phyloP scores from a whole-genome alignment of 176 grass and related monocot species.

The Paspalum notatum region DNA sequence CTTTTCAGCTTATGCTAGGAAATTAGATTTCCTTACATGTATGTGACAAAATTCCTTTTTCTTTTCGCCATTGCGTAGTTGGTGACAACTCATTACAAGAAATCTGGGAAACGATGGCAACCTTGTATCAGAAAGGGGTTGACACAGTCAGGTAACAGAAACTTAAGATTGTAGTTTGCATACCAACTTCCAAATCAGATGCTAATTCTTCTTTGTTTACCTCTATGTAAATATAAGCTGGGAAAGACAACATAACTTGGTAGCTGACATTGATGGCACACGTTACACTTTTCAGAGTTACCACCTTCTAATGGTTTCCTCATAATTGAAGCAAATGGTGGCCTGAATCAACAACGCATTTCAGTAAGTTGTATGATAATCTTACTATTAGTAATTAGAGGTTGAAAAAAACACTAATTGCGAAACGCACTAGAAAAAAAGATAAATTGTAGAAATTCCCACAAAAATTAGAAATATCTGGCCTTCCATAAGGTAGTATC shows the following conservation, averaged over 20 bases:
- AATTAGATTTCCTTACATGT: background rate
- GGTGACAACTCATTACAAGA: conserved; percentile 55
- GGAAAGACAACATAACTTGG: conserved; percentile 3
- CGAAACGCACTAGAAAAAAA: too few relatives aligned
- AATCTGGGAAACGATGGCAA: conserved; percentile 60
- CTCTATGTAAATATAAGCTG: conserved; percentile 10
- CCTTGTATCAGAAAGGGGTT: conserved; percentile 61
- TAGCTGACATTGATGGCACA: conserved; percentile 28
- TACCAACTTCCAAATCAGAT: background rate
- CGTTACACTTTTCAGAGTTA: conserved; percentile 59
- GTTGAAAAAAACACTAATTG: too few relatives aligned
- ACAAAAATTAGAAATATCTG: too few relatives aligned
- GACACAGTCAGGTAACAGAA: conserved; percentile 60
- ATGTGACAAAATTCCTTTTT: conserved; percentile 5
- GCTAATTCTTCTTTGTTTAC: conserved; percentile 10
- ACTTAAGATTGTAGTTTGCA: conserved; percentile 30
- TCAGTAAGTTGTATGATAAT: conserved; percentile 76
- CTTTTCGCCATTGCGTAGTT: conserved; percentile 54
- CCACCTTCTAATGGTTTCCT: conserved; percentile 87
- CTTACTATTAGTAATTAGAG: too few relatives aligned
- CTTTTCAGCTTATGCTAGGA: background rate
- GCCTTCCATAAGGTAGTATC: too few relatives aligned
- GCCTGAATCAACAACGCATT: conserved; percentile 90
- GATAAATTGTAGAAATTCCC: too few relatives aligned
- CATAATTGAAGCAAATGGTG: conserved; percentile 95